These are phyloP conservation scores for Teunomyces kruisii DNA, from an alignment of 805 yeast species.

Conservation along the genomic window DNA sequence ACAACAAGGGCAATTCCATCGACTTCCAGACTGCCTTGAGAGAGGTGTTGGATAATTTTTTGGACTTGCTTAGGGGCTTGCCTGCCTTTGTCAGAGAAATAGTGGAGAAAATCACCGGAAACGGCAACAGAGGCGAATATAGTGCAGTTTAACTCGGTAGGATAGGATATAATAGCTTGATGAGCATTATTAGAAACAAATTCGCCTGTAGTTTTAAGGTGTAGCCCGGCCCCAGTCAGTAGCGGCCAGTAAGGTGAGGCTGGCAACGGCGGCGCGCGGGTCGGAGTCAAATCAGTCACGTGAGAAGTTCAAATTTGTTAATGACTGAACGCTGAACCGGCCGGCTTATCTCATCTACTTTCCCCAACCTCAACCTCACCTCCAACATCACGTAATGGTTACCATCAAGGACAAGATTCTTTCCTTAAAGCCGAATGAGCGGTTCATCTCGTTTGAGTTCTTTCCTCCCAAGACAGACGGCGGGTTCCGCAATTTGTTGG, in stretches of 20 bases:
- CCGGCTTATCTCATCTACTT: background rate
- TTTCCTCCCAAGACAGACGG: slow-evolving; percentile 96
- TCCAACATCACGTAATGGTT: slow-evolving; percentile 3
- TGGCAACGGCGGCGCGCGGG: too few species aligned
- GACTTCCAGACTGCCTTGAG: slow-evolving; percentile 72
- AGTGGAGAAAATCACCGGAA: slow-evolving; percentile 61
- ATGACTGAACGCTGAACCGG: background rate
- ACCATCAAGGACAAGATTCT: slow-evolving; percentile 54
- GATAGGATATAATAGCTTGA: too few species aligned
- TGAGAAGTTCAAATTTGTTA: slow-evolving; percentile 1
- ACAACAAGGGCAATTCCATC: slow-evolving; percentile 66
- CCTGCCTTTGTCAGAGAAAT: slow-evolving; percentile 72
- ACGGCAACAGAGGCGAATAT: slow-evolving; percentile 78
- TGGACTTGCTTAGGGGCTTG: slow-evolving; percentile 55
- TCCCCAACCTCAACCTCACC: background rate
- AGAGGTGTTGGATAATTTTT: slow-evolving; percentile 69
- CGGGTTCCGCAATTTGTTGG: slow-evolving; percentile 80
- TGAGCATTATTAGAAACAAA: too few species aligned
- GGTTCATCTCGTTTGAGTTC: slow-evolving; percentile 85
- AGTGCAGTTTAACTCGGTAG: slow-evolving; percentile 66
- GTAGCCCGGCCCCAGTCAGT: too few species aligned
- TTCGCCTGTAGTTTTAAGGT: too few species aligned
- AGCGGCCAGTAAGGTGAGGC: too few species aligned
- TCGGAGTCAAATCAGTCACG: slow-evolving; percentile 1
- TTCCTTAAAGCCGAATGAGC: slow-evolving; percentile 48